A percentile compares a stretch with the other conserved stretches of the same genome.
These are phyloP conservation scores for Ceratocystis cacaofunesta DNA, from an alignment of 2,329 filamentous ascomycete genomes.

Conservation along the genomic window DNA sequence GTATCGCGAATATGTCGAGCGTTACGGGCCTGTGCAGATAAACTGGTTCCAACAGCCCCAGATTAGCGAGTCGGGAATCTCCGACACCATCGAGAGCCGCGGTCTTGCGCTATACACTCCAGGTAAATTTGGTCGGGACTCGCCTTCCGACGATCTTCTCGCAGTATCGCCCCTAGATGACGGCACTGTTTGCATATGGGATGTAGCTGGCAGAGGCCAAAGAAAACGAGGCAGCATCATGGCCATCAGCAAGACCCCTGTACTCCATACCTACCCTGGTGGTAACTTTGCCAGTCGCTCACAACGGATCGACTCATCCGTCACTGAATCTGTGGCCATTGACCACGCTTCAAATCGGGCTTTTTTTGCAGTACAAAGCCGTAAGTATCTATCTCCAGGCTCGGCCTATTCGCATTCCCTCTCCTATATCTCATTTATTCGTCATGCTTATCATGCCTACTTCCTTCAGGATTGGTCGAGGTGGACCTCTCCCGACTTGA, in stretches of 20 bases:
- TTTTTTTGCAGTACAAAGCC: slow-evolving; percentile 66
- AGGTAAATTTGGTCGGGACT: slow-evolving; percentile 31
- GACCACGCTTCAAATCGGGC: slow-evolving; percentile 52
- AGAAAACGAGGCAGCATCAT: slow-evolving; percentile 45
- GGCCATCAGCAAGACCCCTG: slow-evolving; percentile 48
- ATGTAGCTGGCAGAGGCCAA: slow-evolving; percentile 43
- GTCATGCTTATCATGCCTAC: slow-evolving; percentile 2
- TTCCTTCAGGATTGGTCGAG: slow-evolving; percentile 48
- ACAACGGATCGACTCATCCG: slow-evolving; percentile 41
- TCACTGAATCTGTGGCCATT: slow-evolving; percentile 72
- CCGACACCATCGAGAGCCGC: slow-evolving; percentile 47
- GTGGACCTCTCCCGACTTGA: slow-evolving; percentile 63
- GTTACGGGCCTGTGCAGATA: slow-evolving; percentile 57
- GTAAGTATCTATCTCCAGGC: slow-evolving; percentile 29
- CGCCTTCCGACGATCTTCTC: slow-evolving; percentile 31
- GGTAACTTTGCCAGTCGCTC: slow-evolving; percentile 6
- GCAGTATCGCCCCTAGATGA: slow-evolving; percentile 71
- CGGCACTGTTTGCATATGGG: slow-evolving; percentile 75
- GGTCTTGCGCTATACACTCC: slow-evolving; percentile 54
- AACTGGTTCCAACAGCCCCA: slow-evolving; percentile 61
- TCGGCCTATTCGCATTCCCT: not conserved
- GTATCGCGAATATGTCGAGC: slow-evolving; percentile 80
- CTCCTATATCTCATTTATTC: not conserved
- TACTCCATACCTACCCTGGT: slow-evolving; percentile 32
- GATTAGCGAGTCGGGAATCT: slow-evolving; percentile 27